These are phyloP conservation scores for Lactifluus subvellereus DNA, from an alignment of 768 basidiomycete species.

Conservation along the genomic window DNA sequence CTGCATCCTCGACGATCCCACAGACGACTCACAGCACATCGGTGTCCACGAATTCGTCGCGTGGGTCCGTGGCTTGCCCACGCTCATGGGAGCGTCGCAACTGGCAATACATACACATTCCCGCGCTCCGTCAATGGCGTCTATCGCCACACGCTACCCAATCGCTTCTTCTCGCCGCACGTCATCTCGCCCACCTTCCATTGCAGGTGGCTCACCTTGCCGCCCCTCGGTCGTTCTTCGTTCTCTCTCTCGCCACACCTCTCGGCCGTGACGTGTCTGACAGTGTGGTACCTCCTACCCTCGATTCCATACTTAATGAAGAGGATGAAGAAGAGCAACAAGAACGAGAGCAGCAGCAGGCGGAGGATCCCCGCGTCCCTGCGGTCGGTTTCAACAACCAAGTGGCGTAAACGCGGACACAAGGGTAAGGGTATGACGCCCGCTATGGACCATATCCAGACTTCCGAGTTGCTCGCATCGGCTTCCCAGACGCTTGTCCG, in stretches of 20 bases:
- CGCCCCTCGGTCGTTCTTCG: slow-evolving; percentile 46
- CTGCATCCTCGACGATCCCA: slow-evolving; percentile 62
- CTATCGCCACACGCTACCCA: slow-evolving; percentile 49
- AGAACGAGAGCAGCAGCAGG: background rate
- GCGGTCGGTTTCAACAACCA: background rate
- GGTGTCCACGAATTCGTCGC: slow-evolving; percentile 60
- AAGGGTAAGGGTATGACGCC: too few species aligned
- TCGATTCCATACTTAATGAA: slow-evolving; percentile 27
- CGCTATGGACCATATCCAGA: too few species aligned
- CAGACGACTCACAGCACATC: slow-evolving; percentile 37
- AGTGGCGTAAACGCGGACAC: too few species aligned
- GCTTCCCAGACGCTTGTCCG: too few species aligned
- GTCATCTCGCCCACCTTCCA: slow-evolving; percentile 41
- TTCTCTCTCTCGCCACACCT: slow-evolving; percentile 31
- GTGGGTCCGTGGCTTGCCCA: slow-evolving; percentile 79
- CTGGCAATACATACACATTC: slow-evolving; percentile 39
- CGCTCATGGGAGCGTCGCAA: slow-evolving; percentile 48
- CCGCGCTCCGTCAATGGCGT: slow-evolving; percentile 34
- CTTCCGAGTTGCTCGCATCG: too few species aligned
- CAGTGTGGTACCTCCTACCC: slow-evolving; percentile 11
- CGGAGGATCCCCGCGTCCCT: background rate
- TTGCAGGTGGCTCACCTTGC: slow-evolving; percentile 31
- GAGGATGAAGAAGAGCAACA: slow-evolving; percentile 33
- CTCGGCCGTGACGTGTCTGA: slow-evolving; percentile 29
- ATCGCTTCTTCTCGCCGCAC: slow-evolving; percentile 67